These are phyloP conservation scores for Colletotrichum spinosum DNA, from an alignment of 2,329 filamentous ascomycete species.

Conservation along the genomic window DNA sequence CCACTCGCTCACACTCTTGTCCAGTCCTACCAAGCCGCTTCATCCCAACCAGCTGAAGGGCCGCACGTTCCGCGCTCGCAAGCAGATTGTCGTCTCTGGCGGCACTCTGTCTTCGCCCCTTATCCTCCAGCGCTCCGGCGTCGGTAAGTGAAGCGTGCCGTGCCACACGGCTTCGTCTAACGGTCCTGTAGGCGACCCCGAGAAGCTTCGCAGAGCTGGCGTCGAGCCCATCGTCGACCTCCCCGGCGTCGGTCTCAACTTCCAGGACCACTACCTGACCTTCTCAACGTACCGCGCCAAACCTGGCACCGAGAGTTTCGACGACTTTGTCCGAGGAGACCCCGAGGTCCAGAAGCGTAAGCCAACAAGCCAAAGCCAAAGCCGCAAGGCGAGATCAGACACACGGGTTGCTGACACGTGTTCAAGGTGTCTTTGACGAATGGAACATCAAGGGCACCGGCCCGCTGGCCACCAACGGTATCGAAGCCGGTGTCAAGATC, in stretches of 20 bases:
- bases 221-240: constrained; percentile 78
- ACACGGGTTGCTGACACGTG: constrained; percentile 16
- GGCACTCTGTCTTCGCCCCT: constrained; percentile 80
- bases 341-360: constrained; percentile 76
- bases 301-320: constrained; percentile 81
- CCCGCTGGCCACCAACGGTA: constrained; percentile 81
- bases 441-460: constrained; percentile 86
- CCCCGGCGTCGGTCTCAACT: constrained; percentile 80
- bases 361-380: constrained; percentile 25
- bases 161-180: constrained; percentile 13
- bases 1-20: not conserved
- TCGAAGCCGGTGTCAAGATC: constrained; percentile 84
- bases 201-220: constrained; percentile 76
- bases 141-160: constrained; percentile 54
- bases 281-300: constrained; percentile 79
- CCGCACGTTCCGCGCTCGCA: constrained; percentile 73
- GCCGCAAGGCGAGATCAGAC: too few relatives aligned
- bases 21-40: constrained; percentile 72
- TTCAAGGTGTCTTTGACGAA: constrained; percentile 74
- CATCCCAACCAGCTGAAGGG: constrained; percentile 62
- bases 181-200: constrained; percentile 63
- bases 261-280: constrained; percentile 81
- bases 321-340: constrained; percentile 82
- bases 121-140: constrained; percentile 80
- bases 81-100: constrained; percentile 79